phyloP scores from a whole-genome alignment of 768 basidiomycete species.

The Trametes elegans region DNA sequence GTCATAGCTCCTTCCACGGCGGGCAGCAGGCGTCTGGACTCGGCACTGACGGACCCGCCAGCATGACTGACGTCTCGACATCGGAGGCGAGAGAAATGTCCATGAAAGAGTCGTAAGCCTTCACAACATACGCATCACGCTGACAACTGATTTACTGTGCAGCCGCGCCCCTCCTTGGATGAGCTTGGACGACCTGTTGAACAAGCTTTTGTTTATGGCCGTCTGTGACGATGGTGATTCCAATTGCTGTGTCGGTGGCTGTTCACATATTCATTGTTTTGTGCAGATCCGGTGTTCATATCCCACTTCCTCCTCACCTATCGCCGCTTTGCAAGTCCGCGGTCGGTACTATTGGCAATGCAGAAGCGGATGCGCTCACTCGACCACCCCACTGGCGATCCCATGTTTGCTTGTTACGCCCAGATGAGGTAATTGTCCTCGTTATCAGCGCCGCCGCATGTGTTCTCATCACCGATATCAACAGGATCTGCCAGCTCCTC shows the following conservation, averaged over 20 bases:
- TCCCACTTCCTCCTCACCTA: conserved; percentile 82
- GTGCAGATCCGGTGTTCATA: conserved; percentile 69
- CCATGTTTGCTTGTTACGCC: conserved; percentile 83
- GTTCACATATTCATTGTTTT: conserved; percentile 1
- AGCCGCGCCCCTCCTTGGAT: conserved; percentile 68
- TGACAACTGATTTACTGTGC: conserved; percentile 4
- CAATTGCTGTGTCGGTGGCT: conserved; percentile 1
- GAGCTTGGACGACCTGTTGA: conserved; percentile 73
- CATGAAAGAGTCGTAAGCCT: conserved; percentile 51
- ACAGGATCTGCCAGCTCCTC: conserved; percentile 76
- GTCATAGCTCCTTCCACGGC: conserved; percentile 14
- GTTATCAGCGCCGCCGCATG: background rate
- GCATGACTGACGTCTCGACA: conserved; percentile 21
- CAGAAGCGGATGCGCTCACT: conserved; percentile 82
- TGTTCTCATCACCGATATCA: background rate
- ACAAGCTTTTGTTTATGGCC: conserved; percentile 78
- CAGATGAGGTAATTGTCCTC: conserved; percentile 70
- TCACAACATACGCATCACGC: background rate
- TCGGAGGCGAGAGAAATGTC: conserved; percentile 23
- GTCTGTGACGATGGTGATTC: conserved; percentile 79
- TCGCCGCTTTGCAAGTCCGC: conserved; percentile 77
- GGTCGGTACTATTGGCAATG: conserved; percentile 80
- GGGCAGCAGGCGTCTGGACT: conserved; percentile 4
- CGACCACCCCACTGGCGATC: conserved; percentile 69
- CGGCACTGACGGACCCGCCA: conserved; percentile 8